A percentile compares a stretch with the other conserved stretches of the same genome.
These are phyloP conservation scores for Pelargonium myrrhifolium DNA, from an alignment of 441 rosid species.

Conservation along the genomic window DNA sequence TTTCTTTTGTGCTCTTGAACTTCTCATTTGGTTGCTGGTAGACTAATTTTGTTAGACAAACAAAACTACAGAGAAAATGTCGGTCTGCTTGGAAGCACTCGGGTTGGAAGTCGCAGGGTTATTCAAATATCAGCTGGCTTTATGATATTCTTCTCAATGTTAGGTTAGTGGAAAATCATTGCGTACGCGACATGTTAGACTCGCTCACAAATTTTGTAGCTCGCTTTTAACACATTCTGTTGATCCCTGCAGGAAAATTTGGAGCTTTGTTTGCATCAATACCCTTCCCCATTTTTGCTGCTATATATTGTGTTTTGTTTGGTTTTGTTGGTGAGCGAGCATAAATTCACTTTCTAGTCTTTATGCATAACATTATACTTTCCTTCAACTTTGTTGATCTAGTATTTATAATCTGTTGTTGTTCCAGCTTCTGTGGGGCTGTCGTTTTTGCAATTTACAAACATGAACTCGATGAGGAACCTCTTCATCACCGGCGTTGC, in stretches of 20 bases:
- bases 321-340: constrained; percentile 90
- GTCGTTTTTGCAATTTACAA: constrained; percentile 95
- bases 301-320: constrained; percentile 78
- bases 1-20: constrained; percentile 8
- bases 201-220: not conserved
- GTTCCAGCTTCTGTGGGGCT: constrained; percentile 83
- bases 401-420: constrained; percentile 6
- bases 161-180: constrained; percentile 41
- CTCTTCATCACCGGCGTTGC: constrained; percentile 87
- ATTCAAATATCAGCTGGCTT: constrained; percentile 96
- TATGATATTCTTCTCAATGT: constrained; percentile 95
- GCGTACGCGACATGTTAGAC: not conserved
- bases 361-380: not conserved
- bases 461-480: constrained; percentile 97
- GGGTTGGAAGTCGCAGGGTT: constrained; percentile 96
- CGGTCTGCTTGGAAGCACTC: constrained; percentile 97
- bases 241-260: constrained; percentile 59
- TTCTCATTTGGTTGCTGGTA: constrained; percentile 6
- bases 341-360: not conserved
- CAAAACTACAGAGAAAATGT: constrained; percentile 68
- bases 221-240: constrained; percentile 6
- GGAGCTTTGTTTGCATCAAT: constrained; percentile 96
- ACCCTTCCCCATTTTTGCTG: constrained; percentile 94
- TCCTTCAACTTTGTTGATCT: constrained; percentile 1
- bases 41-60: constrained; percentile 11